phyloP scores from a whole-genome alignment of 176 grass and related monocot genomes.

The Oryza meridionalis region DNA sequence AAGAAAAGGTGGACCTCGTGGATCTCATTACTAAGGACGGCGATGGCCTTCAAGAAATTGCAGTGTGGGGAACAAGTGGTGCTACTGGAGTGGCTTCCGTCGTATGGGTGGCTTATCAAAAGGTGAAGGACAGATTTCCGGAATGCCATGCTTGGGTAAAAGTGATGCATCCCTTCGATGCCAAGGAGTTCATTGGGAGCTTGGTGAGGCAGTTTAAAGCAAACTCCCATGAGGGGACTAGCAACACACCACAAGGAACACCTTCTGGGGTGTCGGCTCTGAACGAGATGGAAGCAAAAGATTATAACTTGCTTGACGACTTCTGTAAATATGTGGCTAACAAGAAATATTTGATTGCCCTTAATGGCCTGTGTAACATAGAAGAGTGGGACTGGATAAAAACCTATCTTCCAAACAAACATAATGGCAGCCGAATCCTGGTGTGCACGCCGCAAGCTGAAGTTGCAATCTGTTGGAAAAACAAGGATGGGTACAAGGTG shows the following conservation, averaged over 20 bases:
- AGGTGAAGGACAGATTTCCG: neutral
- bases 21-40: neutral
- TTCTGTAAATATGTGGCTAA: neutral
- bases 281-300: no score
- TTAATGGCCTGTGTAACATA: no score
- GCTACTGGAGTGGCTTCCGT: no score
- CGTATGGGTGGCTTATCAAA: neutral
- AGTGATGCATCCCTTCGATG: no score
- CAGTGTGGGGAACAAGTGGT: neutral
- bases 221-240: no score
- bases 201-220: no score
- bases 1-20: neutral
- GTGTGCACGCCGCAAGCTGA: neutral
- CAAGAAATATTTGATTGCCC: neutral
- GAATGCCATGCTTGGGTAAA: neutral
- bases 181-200: no score
- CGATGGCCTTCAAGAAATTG: constrained; percentile 1
- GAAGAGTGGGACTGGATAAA: constrained; percentile 11
- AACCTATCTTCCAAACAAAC: neutral
- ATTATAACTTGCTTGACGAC: neutral
- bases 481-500: neutral
- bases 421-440: constrained; percentile 15
- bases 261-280: no score
- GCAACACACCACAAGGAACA: no score
- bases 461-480: neutral